These are phyloP conservation scores for Saccharomycopsis sp. DNA, from an alignment of 805 yeast genomes.

Conservation along the genomic window DNA sequence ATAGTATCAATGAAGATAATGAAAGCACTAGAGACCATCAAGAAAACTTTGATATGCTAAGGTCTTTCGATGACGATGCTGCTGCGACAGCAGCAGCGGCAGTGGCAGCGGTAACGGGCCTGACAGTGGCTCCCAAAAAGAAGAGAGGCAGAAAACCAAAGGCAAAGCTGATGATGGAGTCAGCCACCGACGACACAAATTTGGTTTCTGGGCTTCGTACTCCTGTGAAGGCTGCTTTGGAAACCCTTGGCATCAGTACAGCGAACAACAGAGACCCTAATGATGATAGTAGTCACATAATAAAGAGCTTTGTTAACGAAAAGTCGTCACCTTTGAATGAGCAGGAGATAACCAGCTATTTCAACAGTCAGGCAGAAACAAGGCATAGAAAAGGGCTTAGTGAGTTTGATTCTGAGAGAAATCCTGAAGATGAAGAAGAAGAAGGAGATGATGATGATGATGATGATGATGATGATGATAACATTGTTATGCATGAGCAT, in stretches of 20 bases:
- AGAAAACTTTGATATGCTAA: conserved; percentile 8
- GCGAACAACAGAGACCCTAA: neutral
- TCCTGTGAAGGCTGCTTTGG: conserved; percentile 14
- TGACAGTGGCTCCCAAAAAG: conserved; percentile 15
- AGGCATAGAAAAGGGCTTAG: neutral
- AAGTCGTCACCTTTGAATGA: conserved; percentile 21
- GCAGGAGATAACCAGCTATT: conserved; percentile 15
- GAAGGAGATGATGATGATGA: conserved; percentile 8
- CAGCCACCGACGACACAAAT: neutral
- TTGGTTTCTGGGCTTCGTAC: conserved; percentile 10
- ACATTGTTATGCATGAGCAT: too few relatives aligned
- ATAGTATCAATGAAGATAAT: neutral
- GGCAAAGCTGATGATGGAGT: too few relatives aligned
- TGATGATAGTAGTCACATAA: conserved; percentile 2
- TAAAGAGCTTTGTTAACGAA: conserved; percentile 18
- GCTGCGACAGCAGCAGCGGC: too few relatives aligned
- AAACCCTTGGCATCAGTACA: too few relatives aligned
- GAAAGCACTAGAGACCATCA: neutral
- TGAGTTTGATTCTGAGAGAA: too few relatives aligned
- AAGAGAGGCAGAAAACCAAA: conserved; percentile 20
- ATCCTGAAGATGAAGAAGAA: neutral
- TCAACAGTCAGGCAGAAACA: conserved; percentile 3
- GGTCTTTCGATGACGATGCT: conserved; percentile 14
- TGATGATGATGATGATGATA: neutral
- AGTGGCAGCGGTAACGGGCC: too few relatives aligned